Evolutionary conservation across 805 yeast species (phyloP).

Genomic region (Kodamaea leandrae): DNA sequence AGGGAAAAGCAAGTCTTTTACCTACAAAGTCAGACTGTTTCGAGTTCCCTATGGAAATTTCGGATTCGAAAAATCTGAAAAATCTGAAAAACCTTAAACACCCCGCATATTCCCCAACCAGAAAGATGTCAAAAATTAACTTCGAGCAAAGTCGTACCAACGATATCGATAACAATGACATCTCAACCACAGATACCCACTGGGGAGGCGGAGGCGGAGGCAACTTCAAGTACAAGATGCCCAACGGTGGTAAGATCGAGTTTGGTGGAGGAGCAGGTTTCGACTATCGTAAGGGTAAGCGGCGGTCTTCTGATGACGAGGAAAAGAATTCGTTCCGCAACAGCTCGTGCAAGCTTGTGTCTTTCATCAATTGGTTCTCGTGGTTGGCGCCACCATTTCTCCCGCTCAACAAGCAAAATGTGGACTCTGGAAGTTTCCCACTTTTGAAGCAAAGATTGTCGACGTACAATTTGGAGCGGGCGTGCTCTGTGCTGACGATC

Average conservation of each 20-base stretch:
- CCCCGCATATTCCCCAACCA: too few relatives aligned
- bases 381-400: slow-evolving; percentile 24
- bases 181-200: slow-evolving; percentile 12
- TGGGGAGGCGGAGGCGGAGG: slow-evolving; percentile 31
- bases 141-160: neutral
- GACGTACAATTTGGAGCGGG: slow-evolving; percentile 18
- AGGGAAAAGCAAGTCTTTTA: neutral
- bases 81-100: too few relatives aligned
- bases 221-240: slow-evolving; percentile 18
- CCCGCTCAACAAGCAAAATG: slow-evolving; percentile 11
- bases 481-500: slow-evolving; percentile 11
- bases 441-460: slow-evolving; percentile 19
- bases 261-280: slow-evolving; percentile 31
- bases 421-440: slow-evolving; percentile 9
- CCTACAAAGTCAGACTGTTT: too few relatives aligned
- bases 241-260: slow-evolving; percentile 21
- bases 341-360: neutral
- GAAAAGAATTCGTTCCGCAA: neutral
- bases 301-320: neutral
- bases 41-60: neutral
- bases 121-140: too few relatives aligned
- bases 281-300: slow-evolving; percentile 15
- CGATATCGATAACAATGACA: slow-evolving; percentile 1
- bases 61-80: neutral
- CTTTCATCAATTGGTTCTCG: slow-evolving; percentile 18